Percentiles rank a stretch among this genome's conserved stretches.
Evolutionary conservation across 2,329 filamentous ascomycete genomes (phyloP).

Genomic region (Stylonectria norvegica): DNA sequence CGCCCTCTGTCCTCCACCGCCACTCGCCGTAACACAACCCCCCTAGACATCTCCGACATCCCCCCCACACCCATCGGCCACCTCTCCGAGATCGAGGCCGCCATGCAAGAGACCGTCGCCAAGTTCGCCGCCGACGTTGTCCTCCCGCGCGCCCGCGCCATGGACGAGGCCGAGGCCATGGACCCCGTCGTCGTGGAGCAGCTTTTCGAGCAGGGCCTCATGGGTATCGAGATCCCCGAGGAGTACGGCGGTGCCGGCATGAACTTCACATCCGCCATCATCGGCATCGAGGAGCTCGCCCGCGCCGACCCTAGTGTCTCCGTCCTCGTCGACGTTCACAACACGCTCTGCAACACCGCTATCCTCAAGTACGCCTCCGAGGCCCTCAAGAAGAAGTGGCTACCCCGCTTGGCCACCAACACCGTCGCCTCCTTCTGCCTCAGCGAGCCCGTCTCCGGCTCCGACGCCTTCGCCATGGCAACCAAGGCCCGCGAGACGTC

Average conservation of each 20-base stretch:
- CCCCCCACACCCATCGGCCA: conserved; percentile 91
- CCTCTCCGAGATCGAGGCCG: conserved; percentile 80
- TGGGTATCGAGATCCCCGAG: conserved; percentile 96
- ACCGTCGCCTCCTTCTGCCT: conserved; percentile 92
- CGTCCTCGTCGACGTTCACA: conserved; percentile 95
- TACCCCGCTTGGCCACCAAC: conserved; percentile 85
- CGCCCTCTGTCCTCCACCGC: conserved; percentile 61
- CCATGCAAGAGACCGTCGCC: conserved; percentile 85
- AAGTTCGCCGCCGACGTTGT: conserved; percentile 90
- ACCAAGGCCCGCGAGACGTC: conserved; percentile 84
- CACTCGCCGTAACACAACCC: conserved; percentile 43
- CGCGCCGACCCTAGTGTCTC: conserved; percentile 91
- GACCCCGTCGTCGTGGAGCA: conserved; percentile 84
- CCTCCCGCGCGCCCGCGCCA: conserved; percentile 86
- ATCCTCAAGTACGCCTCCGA: conserved; percentile 80
- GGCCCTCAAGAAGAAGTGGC: conserved; percentile 76
- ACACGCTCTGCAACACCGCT: conserved; percentile 94
- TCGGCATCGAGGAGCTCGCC: conserved; percentile 95
- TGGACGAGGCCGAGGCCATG: conserved; percentile 97
- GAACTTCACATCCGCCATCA: conserved; percentile 96
- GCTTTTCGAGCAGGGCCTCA: conserved; percentile 94
- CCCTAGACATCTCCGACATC: conserved; percentile 66
- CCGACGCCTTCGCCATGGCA: conserved; percentile 91
- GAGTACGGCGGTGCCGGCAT: conserved; percentile 95
- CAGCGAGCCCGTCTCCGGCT: conserved; percentile 88